Conservation (phyloP, 305 asterid species). For the Fraxinus floribunda region DNA sequence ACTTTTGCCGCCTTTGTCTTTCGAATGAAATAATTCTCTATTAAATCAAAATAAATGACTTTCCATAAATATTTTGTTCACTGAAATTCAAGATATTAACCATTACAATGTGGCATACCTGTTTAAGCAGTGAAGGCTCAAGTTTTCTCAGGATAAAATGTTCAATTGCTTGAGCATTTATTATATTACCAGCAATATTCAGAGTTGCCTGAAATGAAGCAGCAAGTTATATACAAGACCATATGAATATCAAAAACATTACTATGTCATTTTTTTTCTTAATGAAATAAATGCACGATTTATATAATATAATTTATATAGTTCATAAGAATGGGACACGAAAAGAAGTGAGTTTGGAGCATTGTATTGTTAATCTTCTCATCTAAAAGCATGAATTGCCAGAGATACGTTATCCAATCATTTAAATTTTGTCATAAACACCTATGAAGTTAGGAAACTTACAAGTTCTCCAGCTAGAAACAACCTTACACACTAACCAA, state of each 20-base stretch:
- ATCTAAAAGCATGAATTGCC: neutral
- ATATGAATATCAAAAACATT: neutral
- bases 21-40: neutral
- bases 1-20: neutral
- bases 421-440: neutral
- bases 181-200: conserved; percentile 57
- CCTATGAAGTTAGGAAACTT: neutral
- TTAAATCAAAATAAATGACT: neutral
- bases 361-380: neutral
- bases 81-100: neutral
- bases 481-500: neutral
- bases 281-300: neutral
- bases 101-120: conserved; percentile 29
- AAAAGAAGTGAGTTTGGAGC: neutral
- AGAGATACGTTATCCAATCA: neutral
- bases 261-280: neutral
- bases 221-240: neutral
- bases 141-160: conserved; percentile 65
- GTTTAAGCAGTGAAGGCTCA: conserved; percentile 40
- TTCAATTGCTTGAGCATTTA: conserved; percentile 64
- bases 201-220: conserved; percentile 56
- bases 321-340: neutral
- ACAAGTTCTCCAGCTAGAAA: neutral
- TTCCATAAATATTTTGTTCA: neutral
- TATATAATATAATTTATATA: neutral